Percentiles rank a stretch among this genome's conserved stretches.
Evolutionary conservation across 345 rosid genomes (phyloP).

Genomic region (Eucalyptus cloeziana): DNA sequence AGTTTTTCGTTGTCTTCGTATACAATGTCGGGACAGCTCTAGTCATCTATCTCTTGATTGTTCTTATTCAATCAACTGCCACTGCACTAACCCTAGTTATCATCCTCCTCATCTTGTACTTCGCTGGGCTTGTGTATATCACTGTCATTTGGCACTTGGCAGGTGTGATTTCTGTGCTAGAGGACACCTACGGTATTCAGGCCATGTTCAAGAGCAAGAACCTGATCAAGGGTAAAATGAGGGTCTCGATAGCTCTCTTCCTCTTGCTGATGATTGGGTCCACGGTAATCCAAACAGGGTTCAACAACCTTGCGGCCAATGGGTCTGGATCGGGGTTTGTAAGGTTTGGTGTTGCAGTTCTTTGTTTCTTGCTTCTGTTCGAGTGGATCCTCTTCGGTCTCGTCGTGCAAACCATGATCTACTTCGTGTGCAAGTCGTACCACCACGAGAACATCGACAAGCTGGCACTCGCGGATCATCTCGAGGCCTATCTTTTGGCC

Average conservation of each 20-base stretch:
- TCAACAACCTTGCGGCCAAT: neutral
- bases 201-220: constrained; percentile 33
- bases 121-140: constrained; percentile 20
- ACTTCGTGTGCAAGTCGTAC: constrained; percentile 52
- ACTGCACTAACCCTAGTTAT: neutral
- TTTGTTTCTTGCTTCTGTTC: constrained; percentile 17
- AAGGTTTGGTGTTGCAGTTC: constrained; percentile 12
- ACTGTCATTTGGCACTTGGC: constrained; percentile 39
- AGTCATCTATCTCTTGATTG: neutral
- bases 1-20: constrained; percentile 4
- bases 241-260: constrained; percentile 6
- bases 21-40: constrained; percentile 3
- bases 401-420: constrained; percentile 32
- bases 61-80: neutral
- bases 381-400: constrained; percentile 16
- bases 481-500: constrained; percentile 33
- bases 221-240: constrained; percentile 27
- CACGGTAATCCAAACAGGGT: neutral
- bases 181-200: constrained; percentile 25
- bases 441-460: constrained; percentile 38
- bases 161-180: constrained; percentile 35
- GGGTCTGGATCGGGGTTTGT: neutral
- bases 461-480: constrained; percentile 37
- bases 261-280: neutral
- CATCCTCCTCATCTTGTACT: neutral